A percentile compares a stretch with the other conserved stretches of the same genome.
phyloP scores from a whole-genome alignment of 2,329 filamentous ascomycete species.

The Penicillium aurantiogriseum region DNA sequence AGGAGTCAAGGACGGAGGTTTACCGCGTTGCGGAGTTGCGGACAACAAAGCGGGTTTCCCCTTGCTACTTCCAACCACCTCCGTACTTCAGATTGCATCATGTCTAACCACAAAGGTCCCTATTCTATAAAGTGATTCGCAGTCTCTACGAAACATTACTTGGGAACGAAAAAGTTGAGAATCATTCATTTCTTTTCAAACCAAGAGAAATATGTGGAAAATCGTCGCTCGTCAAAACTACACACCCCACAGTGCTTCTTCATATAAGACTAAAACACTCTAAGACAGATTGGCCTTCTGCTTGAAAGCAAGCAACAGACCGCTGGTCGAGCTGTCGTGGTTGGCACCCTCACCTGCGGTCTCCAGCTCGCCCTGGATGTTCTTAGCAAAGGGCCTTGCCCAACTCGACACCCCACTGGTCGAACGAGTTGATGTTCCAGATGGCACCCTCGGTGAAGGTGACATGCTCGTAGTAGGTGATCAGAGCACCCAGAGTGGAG shows the following conservation, averaged over 20 bases:
- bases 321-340: conserved; percentile 85
- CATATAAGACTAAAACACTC: conserved; percentile 3
- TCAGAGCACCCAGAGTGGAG: conserved; percentile 86
- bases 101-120: background rate
- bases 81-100: background rate
- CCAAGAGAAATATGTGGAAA: conserved; percentile 9
- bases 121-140: background rate
- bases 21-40: conserved; percentile 13
- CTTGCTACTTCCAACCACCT: background rate
- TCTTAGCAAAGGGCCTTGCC: conserved; percentile 93
- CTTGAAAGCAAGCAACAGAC: conserved; percentile 91
- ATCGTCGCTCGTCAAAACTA: conserved; percentile 27
- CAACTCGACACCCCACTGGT: conserved; percentile 99
- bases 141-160: background rate
- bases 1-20: conserved; percentile 19
- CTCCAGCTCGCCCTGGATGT: conserved; percentile 83
- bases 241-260: conserved; percentile 11
- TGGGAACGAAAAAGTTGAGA: background rate
- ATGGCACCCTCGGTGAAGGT: conserved; percentile 97
- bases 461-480: conserved; percentile 98
- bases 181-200: conserved; percentile 10
- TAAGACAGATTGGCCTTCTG: conserved; percentile 58
- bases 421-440: conserved; percentile 99
- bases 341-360: conserved; percentile 63
- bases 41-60: conserved; percentile 7